Evolutionary conservation across 352 stramenopile species (phyloP).

Genomic region (Globisporangium canariense): DNA sequence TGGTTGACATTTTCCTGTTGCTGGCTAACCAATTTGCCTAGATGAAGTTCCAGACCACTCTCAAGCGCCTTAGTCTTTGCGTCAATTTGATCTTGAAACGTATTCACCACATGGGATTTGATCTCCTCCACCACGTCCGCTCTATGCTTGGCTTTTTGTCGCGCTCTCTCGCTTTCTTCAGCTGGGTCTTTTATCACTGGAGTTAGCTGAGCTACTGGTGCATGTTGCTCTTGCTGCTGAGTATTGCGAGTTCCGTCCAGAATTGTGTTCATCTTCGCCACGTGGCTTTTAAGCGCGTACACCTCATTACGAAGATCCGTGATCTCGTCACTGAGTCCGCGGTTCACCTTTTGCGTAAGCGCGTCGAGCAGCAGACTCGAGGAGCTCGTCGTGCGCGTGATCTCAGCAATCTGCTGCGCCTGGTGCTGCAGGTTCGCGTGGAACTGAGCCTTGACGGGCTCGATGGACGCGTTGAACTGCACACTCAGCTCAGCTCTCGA

Average conservation of each 20-base stretch:
- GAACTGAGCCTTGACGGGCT: constrained; percentile 76
- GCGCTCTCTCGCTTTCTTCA: constrained; percentile 22
- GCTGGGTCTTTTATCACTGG: neutral
- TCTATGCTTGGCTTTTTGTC: constrained; percentile 17
- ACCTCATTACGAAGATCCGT: constrained; percentile 51
- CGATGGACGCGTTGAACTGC: constrained; percentile 78
- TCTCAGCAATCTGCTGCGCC: constrained; percentile 66
- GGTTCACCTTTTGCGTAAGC: constrained; percentile 64
- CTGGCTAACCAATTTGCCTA: neutral
- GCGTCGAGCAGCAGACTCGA: constrained; percentile 56
- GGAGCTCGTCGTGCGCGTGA: constrained; percentile 54
- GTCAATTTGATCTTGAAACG: constrained; percentile 4
- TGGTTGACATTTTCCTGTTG: neutral
- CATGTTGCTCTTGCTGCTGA: constrained; percentile 6
- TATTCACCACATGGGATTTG: neutral
- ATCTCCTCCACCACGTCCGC: constrained; percentile 6
- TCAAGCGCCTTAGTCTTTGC: constrained; percentile 18
- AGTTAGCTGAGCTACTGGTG: neutral
- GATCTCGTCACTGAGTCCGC: constrained; percentile 47
- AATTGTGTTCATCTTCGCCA: constrained; percentile 34
- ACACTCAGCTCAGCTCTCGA: constrained; percentile 68
- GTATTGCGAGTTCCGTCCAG: constrained; percentile 6
- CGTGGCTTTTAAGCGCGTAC: constrained; percentile 48
- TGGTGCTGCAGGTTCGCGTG: constrained; percentile 75
- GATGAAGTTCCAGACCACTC: neutral